phyloP scores from a whole-genome alignment of 2,329 filamentous ascomycete genomes.

The Huntiella decipiens region DNA sequence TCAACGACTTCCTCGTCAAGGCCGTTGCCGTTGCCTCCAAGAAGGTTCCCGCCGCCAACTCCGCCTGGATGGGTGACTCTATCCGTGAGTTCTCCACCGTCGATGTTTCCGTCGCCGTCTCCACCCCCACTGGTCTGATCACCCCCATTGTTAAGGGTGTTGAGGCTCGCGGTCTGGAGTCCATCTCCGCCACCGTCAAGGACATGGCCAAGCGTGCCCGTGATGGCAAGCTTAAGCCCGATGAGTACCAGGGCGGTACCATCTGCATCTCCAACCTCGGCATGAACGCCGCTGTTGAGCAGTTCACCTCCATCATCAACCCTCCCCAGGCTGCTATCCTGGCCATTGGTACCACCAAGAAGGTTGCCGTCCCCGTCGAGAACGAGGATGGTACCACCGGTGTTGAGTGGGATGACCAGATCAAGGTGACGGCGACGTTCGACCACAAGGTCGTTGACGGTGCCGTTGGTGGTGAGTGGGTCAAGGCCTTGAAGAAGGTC shows the following conservation, averaged over 20 bases:
- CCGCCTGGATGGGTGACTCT: conserved; percentile 74
- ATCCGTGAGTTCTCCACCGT: conserved; percentile 89
- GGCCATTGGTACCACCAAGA: conserved; percentile 83
- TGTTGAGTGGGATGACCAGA: conserved; percentile 92
- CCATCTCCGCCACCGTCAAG: conserved; percentile 80
- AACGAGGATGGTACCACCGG: conserved; percentile 57
- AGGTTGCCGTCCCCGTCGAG: conserved; percentile 79
- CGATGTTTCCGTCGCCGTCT: conserved; percentile 88
- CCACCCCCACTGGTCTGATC: conserved; percentile 84
- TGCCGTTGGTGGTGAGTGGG: conserved; percentile 89
- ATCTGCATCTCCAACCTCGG: conserved; percentile 99
- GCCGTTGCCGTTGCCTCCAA: conserved; percentile 71
- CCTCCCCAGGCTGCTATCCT: conserved; percentile 91
- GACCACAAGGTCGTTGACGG: conserved; percentile 99
- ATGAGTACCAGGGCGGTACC: conserved; percentile 97
- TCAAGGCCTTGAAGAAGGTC: conserved; percentile 91
- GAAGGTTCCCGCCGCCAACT: conserved; percentile 93
- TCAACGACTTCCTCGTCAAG: conserved; percentile 99
- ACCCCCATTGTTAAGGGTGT: conserved; percentile 91
- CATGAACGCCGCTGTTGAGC: conserved; percentile 92
- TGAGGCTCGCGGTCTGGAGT: conserved; percentile 67
- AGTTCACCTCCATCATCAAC: conserved; percentile 98
- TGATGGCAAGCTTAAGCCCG: conserved; percentile 96
- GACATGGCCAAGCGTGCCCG: conserved; percentile 90
- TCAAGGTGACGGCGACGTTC: conserved; percentile 84